Conservation (phyloP, 1,139 yeast genomes). For the Blastobotrys raffinosifermentans region DNA sequence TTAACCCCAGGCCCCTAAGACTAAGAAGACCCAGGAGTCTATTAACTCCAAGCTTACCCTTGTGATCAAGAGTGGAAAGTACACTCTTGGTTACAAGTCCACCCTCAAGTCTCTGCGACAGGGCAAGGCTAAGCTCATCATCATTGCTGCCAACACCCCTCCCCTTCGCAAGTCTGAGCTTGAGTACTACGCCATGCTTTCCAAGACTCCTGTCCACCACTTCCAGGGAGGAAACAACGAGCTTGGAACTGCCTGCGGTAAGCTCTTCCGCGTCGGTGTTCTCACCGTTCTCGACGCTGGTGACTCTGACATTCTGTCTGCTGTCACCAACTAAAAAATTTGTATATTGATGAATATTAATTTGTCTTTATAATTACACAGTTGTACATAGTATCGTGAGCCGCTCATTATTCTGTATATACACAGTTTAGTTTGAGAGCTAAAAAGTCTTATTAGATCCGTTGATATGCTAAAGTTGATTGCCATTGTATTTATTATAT, state of each 20-base stretch:
- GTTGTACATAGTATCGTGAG: no score
- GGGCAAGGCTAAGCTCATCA: slow-evolving; percentile 97
- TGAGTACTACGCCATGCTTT: slow-evolving; percentile 99
- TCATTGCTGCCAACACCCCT: slow-evolving; percentile 99
- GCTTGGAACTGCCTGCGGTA: slow-evolving; percentile 99
- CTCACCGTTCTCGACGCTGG: slow-evolving; percentile 96
- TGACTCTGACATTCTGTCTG: slow-evolving; percentile 95
- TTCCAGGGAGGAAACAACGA: slow-evolving; percentile 99
- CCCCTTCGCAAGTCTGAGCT: slow-evolving; percentile 99
- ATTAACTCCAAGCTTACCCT: slow-evolving; percentile 98
- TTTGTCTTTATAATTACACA: background rate
- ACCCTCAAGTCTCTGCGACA: slow-evolving; percentile 97
- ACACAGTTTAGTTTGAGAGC: no score
- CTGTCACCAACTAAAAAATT: slow-evolving; percentile 21
- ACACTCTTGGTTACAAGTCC: slow-evolving; percentile 99
- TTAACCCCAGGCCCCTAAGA: slow-evolving; percentile 78
- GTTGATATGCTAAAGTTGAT: no score
- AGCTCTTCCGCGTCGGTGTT: slow-evolving; percentile 99
- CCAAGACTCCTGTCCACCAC: slow-evolving; percentile 97
- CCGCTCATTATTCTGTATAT: no score
- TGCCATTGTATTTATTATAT: no score
- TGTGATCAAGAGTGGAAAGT: slow-evolving; percentile 98
- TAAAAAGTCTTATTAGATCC: no score
- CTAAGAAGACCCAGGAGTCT: slow-evolving; percentile 83
- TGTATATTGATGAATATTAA: no score